Evolutionary conservation across 2,329 filamentous ascomycete genomes (phyloP).

Genomic region (Colletotrichum phormii): DNA sequence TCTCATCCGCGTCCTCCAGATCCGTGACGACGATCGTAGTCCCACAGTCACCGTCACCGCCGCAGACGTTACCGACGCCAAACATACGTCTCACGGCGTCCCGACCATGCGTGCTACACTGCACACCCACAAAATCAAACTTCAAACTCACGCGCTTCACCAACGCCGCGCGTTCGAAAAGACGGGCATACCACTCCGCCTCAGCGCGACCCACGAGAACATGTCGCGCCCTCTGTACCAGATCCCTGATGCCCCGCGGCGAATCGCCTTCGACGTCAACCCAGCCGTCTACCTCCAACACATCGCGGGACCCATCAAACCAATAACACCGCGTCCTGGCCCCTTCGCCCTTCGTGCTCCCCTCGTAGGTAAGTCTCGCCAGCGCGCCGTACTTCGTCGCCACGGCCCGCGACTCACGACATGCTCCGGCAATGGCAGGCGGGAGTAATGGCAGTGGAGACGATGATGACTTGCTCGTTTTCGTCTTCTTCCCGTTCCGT

Average conservation of each 20-base stretch:
- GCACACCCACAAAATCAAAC: conserved; percentile 13
- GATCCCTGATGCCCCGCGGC: background rate
- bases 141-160: conserved; percentile 6
- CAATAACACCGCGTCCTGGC: conserved; percentile 6
- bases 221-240: conserved; percentile 1
- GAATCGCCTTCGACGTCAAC: conserved; percentile 8
- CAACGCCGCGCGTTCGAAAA: background rate
- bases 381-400: conserved; percentile 10
- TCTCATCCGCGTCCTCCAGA: conserved; percentile 22
- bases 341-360: background rate
- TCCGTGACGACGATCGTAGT: conserved; percentile 13
- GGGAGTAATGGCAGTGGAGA: background rate
- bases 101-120: conserved; percentile 13
- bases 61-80: background rate
- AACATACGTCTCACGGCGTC: conserved; percentile 1
- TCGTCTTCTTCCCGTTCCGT: background rate
- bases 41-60: background rate
- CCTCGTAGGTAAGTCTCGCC: background rate
- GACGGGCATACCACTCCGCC: conserved; percentile 21
- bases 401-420: conserved; percentile 25
- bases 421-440: conserved; percentile 11
- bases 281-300: conserved; percentile 29
- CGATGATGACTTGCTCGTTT: fast-evolving
- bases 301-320: conserved; percentile 24
- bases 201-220: conserved; percentile 22